Evolutionary conservation across 2,329 filamentous ascomycete genomes (phyloP).

Genomic region (Gnomoniopsis sp.): DNA sequence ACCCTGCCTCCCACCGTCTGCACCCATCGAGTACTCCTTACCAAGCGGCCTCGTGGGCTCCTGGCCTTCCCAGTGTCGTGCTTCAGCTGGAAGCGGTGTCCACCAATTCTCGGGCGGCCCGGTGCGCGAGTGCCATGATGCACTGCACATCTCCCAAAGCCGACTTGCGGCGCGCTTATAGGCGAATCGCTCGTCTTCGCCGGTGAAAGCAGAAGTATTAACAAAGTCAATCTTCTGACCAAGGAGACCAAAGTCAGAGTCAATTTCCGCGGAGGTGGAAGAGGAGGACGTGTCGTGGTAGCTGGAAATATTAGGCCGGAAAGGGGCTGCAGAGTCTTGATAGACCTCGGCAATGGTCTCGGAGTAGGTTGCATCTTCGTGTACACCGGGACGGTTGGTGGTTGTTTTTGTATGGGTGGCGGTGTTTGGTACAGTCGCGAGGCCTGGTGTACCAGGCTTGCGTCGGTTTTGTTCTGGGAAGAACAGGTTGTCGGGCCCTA

Average conservation of each 20-base stretch:
- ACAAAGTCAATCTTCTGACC: slow-evolving; percentile 58
- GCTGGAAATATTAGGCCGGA: slow-evolving; percentile 72
- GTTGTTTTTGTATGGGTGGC: slow-evolving; percentile 43
- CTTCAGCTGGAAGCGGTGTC: slow-evolving; percentile 60
- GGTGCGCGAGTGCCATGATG: slow-evolving; percentile 64
- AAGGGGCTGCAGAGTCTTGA: slow-evolving; percentile 72
- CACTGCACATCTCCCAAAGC: slow-evolving; percentile 79
- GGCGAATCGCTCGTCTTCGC: slow-evolving; percentile 78
- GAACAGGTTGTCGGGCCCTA: slow-evolving; percentile 70
- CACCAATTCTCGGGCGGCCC: slow-evolving; percentile 57
- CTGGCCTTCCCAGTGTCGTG: slow-evolving; percentile 39
- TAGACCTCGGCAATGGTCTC: slow-evolving; percentile 72
- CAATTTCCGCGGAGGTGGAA: slow-evolving; percentile 49
- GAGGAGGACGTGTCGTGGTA: slow-evolving; percentile 42
- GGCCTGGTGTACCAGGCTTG: slow-evolving; percentile 6
- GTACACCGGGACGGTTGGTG: slow-evolving; percentile 21
- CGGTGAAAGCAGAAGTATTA: slow-evolving; percentile 64
- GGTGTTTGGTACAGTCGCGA: slow-evolving; percentile 1
- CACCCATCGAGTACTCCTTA: slow-evolving; percentile 7
- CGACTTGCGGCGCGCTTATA: slow-evolving; percentile 73
- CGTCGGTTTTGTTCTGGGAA: slow-evolving; percentile 57
- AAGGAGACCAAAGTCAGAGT: slow-evolving; percentile 49
- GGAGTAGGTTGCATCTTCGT: slow-evolving; percentile 54
- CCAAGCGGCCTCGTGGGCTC: slow-evolving; percentile 21
- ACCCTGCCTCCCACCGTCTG: slow-evolving; percentile 13